Evolutionary conservation across 1,284 basidiomycete genomes (phyloP), one percentile per base, ranked within the genome.

Genomic region (Heterobasidion parviporum): DNA sequence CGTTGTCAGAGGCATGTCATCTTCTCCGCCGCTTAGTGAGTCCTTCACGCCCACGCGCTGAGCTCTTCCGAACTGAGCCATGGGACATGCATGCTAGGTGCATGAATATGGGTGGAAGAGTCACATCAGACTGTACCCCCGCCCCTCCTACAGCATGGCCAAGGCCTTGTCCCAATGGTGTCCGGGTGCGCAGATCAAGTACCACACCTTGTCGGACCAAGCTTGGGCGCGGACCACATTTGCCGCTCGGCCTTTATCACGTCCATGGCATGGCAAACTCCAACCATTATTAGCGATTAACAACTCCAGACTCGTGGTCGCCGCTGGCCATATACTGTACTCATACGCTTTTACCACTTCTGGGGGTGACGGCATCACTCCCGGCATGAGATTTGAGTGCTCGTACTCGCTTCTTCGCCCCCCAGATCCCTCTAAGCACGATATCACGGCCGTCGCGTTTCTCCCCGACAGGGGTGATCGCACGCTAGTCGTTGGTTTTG

Each of bases 201-300:
- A 86, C 63, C 72, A 87, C 61, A 67, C 68, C 16, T 65, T 82
- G 7, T 68, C 77, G 1, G 85, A 89, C 63, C 59, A 64, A 4
- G 73, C 79, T 15, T 91, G 88, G 88, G 60, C 70, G 2, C 64
- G 62, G 14, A 65, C 67, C 49, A 63, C 70, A 52, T 87, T 88
- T 59, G 69, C 86, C 41, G 85, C 87, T 2, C 79, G 85, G 3
- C 87, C 87, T 1, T 73, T 90, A 14, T 79, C 82, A n/a, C 72
- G 72, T 38, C 75, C 80, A 15, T 89, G 88, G 88, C 47, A 63
- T 9, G 74, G 72, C 43, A 85, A 79, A 63, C 68, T 78, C 6
- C 82, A 81, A 55, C 82, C 88, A 7, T 62, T 75, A 8, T 65
- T 90, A n/a, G 79, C 83, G 14, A 75, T 83, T 58, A 85, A 76